Evolutionary conservation across 371 early-diverging fungal species (phyloP).

Genomic region (Chytridiales sp.): DNA sequence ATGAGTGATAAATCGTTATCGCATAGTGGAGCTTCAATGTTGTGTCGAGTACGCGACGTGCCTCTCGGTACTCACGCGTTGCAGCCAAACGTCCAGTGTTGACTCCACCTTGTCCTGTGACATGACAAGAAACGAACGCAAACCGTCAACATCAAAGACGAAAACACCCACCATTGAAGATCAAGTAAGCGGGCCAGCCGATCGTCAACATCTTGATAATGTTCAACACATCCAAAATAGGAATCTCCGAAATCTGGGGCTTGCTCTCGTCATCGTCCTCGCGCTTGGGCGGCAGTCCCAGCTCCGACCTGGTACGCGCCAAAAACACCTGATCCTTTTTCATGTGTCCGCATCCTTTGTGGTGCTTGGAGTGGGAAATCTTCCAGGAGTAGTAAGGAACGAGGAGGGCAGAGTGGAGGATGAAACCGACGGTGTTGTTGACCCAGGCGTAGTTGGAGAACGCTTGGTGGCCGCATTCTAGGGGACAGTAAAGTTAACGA

Average conservation of each 20-base stretch:
- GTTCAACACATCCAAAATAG: slow-evolving; percentile 59
- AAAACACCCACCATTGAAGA: slow-evolving; percentile 51
- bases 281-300: slow-evolving; percentile 29
- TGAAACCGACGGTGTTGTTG: slow-evolving; percentile 77
- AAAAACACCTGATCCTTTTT: slow-evolving; percentile 87
- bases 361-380: slow-evolving; percentile 64
- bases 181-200: slow-evolving; percentile 85
- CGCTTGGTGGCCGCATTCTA: slow-evolving; percentile 70
- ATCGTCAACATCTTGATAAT: slow-evolving; percentile 65
- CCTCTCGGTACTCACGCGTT: too few relatives aligned
- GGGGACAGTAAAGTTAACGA: background rate
- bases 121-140: background rate
- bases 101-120: background rate
- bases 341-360: slow-evolving; percentile 80
- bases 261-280: slow-evolving; percentile 46
- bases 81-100: too few relatives aligned
- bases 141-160: background rate
- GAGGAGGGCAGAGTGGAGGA: slow-evolving; percentile 78
- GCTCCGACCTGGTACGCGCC: slow-evolving; percentile 59
- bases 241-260: slow-evolving; percentile 62
- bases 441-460: slow-evolving; percentile 74
- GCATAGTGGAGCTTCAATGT: too few relatives aligned
- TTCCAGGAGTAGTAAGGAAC: slow-evolving; percentile 74
- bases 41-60: too few relatives aligned
- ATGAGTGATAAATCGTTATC: too few relatives aligned